Percentiles rank a stretch among this genome's conserved stretches.
These are phyloP conservation scores for Agrostemma githago DNA, from an alignment of 148 eudicot genomes.

Conservation along the genomic window DNA sequence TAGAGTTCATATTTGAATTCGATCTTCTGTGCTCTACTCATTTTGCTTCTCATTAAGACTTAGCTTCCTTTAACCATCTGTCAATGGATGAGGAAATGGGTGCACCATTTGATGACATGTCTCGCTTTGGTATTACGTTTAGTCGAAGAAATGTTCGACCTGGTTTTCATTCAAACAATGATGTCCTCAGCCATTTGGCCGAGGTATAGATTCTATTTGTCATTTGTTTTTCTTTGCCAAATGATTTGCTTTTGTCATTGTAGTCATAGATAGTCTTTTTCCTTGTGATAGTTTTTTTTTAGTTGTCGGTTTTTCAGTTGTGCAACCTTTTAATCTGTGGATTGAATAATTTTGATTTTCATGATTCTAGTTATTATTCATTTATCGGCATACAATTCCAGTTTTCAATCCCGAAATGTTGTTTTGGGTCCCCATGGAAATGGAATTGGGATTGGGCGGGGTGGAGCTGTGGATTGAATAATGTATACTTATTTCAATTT, in stretches of 20 bases:
- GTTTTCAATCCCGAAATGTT: too few species aligned
- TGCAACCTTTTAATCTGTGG: not conserved
- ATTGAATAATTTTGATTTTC: too few species aligned
- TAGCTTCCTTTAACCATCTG: not conserved
- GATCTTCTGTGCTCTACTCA: not conserved
- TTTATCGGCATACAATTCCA: too few species aligned
- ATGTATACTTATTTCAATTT: too few species aligned
- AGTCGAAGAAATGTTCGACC: constrained; percentile 15
- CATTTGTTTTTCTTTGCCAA: not conserved
- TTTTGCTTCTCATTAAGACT: not conserved
- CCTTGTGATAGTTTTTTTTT: not conserved
- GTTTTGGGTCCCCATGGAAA: too few species aligned
- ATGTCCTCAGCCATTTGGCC: not conserved
- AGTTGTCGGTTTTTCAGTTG: not conserved
- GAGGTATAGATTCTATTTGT: not conserved
- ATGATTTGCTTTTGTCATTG: not conserved
- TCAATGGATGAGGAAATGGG: not conserved
- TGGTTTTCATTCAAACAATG: not conserved
- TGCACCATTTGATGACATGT: not conserved
- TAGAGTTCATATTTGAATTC: not conserved
- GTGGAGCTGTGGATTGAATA: too few species aligned
- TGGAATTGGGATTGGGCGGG: too few species aligned
- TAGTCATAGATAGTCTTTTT: not conserved
- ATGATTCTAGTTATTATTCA: too few species aligned
- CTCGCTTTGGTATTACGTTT: not conserved